These are phyloP conservation scores for Medicago arabica DNA, from an alignment of 306 rosid species.

Conservation along the genomic window DNA sequence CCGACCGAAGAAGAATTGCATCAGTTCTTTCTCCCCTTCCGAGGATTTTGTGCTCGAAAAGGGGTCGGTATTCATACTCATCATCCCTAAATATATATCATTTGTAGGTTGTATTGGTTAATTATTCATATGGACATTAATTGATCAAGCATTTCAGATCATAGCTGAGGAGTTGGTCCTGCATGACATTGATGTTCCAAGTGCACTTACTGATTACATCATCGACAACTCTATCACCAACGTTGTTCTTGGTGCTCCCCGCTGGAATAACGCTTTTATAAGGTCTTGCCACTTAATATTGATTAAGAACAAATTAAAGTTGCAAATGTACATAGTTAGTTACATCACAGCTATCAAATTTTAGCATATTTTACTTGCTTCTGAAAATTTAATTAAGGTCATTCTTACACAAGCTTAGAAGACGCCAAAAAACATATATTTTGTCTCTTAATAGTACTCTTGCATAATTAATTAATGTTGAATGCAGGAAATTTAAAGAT, in stretches of 20 bases:
- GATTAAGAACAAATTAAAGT: not conserved
- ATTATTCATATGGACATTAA: not conserved
- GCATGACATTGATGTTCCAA: slow-evolving; percentile 67
- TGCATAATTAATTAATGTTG: not conserved
- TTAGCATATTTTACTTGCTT: not conserved
- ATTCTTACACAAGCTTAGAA: too few species aligned
- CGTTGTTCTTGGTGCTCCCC: slow-evolving; percentile 76
- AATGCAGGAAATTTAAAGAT: slow-evolving; percentile 68
- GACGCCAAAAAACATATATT: too few species aligned
- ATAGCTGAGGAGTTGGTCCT: slow-evolving; percentile 69
- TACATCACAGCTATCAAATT: not conserved
- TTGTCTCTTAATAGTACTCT: too few species aligned
- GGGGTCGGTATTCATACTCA: slow-evolving; percentile 56
- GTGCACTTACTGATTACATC: slow-evolving; percentile 57
- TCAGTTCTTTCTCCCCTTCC: slow-evolving; percentile 70
- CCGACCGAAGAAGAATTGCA: slow-evolving; percentile 68
- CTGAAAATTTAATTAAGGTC: not conserved
- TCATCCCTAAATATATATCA: not conserved
- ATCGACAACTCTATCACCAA: slow-evolving; percentile 52
- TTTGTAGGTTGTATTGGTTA: not conserved
- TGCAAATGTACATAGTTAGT: not conserved
- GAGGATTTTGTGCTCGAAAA: slow-evolving; percentile 82
- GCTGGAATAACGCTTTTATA: slow-evolving; percentile 51
- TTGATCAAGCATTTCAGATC: slow-evolving; percentile 51
- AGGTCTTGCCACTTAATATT: slow-evolving; percentile 44